Evolutionary conservation across 2,329 filamentous ascomycete species (phyloP).

Genomic region (Fonsecaea erecta): DNA sequence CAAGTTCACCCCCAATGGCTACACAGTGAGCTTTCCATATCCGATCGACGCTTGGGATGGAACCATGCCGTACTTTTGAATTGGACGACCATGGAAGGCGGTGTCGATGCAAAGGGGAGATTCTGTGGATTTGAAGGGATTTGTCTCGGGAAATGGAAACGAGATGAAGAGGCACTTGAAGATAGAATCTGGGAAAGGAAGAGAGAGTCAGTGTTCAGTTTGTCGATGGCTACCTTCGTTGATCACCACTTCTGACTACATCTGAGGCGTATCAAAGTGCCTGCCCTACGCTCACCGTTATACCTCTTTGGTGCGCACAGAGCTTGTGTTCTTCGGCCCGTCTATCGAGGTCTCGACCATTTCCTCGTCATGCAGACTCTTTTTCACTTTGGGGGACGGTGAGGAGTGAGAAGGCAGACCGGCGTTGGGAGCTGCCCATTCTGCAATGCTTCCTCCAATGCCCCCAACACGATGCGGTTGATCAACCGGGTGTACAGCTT

Average conservation of each 20-base stretch:
- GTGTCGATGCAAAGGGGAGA: neutral
- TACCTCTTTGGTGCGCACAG: slow-evolving; percentile 50
- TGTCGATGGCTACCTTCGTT: neutral
- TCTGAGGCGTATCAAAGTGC: neutral
- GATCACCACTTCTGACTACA: slow-evolving; percentile 5
- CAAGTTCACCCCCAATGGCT: slow-evolving; percentile 82
- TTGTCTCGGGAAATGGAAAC: neutral
- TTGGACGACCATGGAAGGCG: neutral
- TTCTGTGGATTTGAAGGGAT: neutral
- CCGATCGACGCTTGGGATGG: neutral
- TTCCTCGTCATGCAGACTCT: slow-evolving; percentile 81
- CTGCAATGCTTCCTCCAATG: too few relatives aligned
- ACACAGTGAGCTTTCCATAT: too few relatives aligned
- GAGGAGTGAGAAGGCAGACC: too few relatives aligned
- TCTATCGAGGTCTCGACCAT: slow-evolving; percentile 76
- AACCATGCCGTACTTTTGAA: neutral
- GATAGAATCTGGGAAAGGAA: neutral
- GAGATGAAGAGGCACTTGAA: neutral
- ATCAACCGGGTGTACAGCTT: too few relatives aligned
- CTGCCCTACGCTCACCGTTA: slow-evolving; percentile 1
- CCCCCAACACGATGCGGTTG: too few relatives aligned
- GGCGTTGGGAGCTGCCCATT: too few relatives aligned
- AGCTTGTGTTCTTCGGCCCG: slow-evolving; percentile 42
- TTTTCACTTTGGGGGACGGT: too few relatives aligned
- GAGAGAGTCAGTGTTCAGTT: neutral